Percentiles rank a stretch among this genome's conserved stretches.
Evolutionary conservation across 139 green algal genomes (phyloP).

Genomic region (Chlorella ohadii): DNA sequence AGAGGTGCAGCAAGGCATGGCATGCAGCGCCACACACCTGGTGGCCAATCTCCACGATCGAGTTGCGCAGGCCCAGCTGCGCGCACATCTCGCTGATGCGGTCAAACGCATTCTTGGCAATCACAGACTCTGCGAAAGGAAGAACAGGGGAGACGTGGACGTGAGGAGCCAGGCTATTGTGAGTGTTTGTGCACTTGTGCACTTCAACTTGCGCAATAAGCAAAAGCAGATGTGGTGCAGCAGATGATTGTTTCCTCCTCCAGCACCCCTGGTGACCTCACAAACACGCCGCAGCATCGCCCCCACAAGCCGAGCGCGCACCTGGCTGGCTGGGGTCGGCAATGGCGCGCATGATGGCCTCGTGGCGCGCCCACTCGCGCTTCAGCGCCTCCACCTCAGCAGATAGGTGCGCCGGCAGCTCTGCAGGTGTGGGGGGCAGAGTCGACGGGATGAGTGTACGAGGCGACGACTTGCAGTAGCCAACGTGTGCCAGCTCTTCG

Average conservation of each 20-base stretch:
- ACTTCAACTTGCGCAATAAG: no score
- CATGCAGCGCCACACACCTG: constrained; percentile 59
- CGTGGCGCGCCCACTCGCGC: constrained; percentile 67
- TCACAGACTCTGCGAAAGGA: constrained; percentile 54
- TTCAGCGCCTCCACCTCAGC: constrained; percentile 43
- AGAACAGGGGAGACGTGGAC: background rate
- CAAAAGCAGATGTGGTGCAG: no score
- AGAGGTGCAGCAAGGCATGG: no score
- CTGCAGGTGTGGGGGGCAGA: background rate
- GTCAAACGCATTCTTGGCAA: constrained; percentile 66
- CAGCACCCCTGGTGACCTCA: no score
- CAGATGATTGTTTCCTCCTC: no score
- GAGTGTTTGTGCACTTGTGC: no score
- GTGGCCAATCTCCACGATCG: constrained; percentile 66
- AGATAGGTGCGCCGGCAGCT: constrained; percentile 11
- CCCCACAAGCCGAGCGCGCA: no score
- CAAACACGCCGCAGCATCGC: background rate
- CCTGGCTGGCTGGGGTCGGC: constrained; percentile 52
- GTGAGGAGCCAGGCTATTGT: no score
- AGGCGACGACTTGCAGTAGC: no score
- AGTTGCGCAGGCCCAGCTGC: constrained; percentile 46
- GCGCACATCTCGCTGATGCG: constrained; percentile 66
- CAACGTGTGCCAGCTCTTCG: no score
- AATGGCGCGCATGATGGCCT: constrained; percentile 67
- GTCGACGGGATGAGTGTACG: no score